A percentile compares a stretch with the other conserved stretches of the same genome.
Evolutionary conservation across 441 rosid species (phyloP).

Genomic region (Metrosideros polymorpha): DNA sequence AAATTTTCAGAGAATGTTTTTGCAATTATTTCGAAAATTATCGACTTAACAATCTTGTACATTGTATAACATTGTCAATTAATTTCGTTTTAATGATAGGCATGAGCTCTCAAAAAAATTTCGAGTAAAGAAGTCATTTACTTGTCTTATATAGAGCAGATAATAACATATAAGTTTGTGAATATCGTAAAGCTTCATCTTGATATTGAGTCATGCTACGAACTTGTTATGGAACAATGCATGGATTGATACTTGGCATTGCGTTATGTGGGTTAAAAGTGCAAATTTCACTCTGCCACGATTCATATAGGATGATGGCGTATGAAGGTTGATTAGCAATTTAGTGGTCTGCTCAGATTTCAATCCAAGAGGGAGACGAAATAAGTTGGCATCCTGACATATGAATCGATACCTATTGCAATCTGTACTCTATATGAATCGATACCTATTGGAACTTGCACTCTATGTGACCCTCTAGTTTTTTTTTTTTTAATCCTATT

Average conservation of each 20-base stretch:
- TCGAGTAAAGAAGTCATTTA: fast-evolving
- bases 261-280: not conserved
- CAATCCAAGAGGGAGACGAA: not conserved
- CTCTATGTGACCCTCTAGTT: not conserved
- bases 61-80: not conserved
- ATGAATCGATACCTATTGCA: not conserved
- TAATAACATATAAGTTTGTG: not conserved
- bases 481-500: too few relatives aligned
- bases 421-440: not conserved
- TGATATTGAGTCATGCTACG: not conserved
- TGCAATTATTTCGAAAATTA: not conserved
- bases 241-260: not conserved
- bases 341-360: fast-evolving
- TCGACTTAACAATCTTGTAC: not conserved
- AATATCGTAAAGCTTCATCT: not conserved
- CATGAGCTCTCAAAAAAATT: not conserved
- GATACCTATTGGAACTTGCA: too few relatives aligned
- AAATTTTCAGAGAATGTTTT: not conserved
- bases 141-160: not conserved
- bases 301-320: not conserved
- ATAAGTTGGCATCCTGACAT: not conserved
- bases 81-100: fast-evolving
- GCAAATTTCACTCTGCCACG: not conserved
- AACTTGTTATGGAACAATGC: too few relatives aligned
- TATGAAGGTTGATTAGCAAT: not conserved